Conservation (phyloP, 2,329 filamentous ascomycete species). For the Fusarium concolor region DNA sequence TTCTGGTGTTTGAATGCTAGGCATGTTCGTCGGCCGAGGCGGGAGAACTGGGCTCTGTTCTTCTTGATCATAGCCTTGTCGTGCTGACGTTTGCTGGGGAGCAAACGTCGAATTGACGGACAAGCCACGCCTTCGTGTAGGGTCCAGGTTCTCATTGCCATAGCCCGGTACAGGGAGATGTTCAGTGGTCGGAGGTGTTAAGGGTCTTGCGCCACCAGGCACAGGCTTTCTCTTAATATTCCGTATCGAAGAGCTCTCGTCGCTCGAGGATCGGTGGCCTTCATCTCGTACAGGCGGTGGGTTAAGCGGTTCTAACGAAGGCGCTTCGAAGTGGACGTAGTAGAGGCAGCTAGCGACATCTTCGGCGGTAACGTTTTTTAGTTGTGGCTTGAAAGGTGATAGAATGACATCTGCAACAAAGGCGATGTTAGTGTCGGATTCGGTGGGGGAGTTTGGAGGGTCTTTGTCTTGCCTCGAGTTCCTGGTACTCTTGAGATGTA, state of each 20-base stretch:
- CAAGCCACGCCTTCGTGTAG: conserved; percentile 28
- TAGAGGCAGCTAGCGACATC: conserved; percentile 91
- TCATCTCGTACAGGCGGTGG: conserved; percentile 45
- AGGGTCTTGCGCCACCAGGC: conserved; percentile 50
- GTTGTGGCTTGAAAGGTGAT: conserved; percentile 87
- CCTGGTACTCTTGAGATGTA: conserved; percentile 96
- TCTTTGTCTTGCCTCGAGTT: conserved; percentile 74
- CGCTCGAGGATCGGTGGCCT: conserved; percentile 56
- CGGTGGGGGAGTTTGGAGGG: conserved; percentile 9
- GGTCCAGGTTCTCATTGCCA: conserved; percentile 24
- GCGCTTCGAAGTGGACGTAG: conserved; percentile 78
- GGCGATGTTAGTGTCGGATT: conserved; percentile 34
- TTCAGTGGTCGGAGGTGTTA: conserved; percentile 43
- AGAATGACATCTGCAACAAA: conserved; percentile 82
- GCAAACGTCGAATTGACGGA: conserved; percentile 41
- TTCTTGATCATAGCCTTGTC: conserved; percentile 18
- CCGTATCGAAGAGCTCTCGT: conserved; percentile 55
- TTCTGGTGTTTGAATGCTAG: conserved; percentile 29
- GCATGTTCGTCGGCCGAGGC: conserved; percentile 22
- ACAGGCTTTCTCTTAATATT: conserved; percentile 67
- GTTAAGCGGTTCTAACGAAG: conserved; percentile 63
- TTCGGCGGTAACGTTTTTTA: conserved; percentile 88
- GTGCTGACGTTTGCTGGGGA: conserved; percentile 18
- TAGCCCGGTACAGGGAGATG: conserved; percentile 31
- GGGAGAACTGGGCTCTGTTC: conserved; percentile 26